phyloP scores from a whole-genome alignment of 2,329 filamentous ascomycete genomes.

The Davidsoniella virescens region DNA sequence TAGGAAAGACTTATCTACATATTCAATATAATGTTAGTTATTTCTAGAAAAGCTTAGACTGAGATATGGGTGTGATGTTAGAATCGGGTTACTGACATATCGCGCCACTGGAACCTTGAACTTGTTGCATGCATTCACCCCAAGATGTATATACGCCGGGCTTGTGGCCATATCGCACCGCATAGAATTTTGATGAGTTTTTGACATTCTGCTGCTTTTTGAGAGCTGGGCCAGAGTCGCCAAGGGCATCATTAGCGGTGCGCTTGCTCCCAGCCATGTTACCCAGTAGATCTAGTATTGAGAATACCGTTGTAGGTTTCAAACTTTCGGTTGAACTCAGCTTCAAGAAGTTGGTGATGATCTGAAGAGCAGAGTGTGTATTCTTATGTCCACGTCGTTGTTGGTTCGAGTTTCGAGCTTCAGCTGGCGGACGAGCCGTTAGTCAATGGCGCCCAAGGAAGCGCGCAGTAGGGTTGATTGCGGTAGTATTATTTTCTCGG shows the following conservation, averaged over 20 bases:
- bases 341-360: background rate
- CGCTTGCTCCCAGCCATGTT: background rate
- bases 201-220: slow-evolving; percentile 33
- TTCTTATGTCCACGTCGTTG: no score
- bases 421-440: no score
- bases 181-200: slow-evolving; percentile 40
- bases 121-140: slow-evolving; percentile 45
- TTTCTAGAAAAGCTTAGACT: slow-evolving; percentile 49
- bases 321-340: no score
- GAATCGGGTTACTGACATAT: slow-evolving; percentile 38
- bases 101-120: slow-evolving; percentile 44
- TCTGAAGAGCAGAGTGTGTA: background rate
- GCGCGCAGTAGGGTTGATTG: no score
- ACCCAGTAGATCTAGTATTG: background rate
- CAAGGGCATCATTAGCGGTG: background rate
- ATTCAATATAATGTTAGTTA: slow-evolving; percentile 17
- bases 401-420: no score
- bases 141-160: slow-evolving; percentile 48
- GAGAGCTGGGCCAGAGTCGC: slow-evolving; percentile 12
- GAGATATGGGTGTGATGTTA: background rate
- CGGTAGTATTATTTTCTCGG: no score
- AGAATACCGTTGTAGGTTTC: no score
- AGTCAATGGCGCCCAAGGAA: no score
- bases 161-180: slow-evolving; percentile 37
- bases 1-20: slow-evolving; percentile 62